Evolutionary conservation across 768 basidiomycete genomes (phyloP), one percentile per base, ranked within the genome.

Genomic region (Leccinum arenicola): DNA sequence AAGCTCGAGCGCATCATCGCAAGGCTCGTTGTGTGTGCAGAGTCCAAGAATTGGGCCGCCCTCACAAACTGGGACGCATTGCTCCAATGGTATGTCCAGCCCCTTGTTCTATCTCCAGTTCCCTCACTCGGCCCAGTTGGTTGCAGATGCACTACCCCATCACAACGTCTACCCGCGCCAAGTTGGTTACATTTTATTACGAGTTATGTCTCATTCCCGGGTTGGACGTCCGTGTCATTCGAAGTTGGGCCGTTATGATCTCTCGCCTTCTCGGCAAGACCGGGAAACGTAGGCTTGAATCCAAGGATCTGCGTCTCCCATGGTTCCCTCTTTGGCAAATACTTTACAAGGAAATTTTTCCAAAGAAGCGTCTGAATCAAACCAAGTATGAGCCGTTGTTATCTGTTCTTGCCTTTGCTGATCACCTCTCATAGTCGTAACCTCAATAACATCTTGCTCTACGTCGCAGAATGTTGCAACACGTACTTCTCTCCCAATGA

Each of bases 81-180:
- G 74, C 76, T 93, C 33, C 88, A 91, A 76, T 91, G 88, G 91
- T 86, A 68, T 61, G 79, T 67, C 52, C 35, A 6, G 36, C 48
- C 51, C 35, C 54, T n/a, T 47, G 38, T 59, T 10, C 48, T 8
- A 10, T 56, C 35, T 23, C 33, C 23, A 12, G 19, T 50, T 40
- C 27, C 38, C 61, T 64, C 12, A 72, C 49, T n/a, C 31, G 27
- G 31, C 47, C 36, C 36, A 93, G 91, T 72, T 93, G 91, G 91
- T 70, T 93, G 51, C 76, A 87, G 63, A 84, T 93, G 85, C 84
- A 85, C 43, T 93, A 93, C 71, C 91, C 91, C 3, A 82, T 93
- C 65, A 73, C 81, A 48, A 89, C 82, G 58, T 66, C 84, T 33
- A 84, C 83, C 50, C 87, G 91, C 17, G 85, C 86, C 21, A 86